Evolutionary conservation across 2,329 filamentous ascomycete genomes (phyloP).

Genomic region (Fusarium sp.): DNA sequence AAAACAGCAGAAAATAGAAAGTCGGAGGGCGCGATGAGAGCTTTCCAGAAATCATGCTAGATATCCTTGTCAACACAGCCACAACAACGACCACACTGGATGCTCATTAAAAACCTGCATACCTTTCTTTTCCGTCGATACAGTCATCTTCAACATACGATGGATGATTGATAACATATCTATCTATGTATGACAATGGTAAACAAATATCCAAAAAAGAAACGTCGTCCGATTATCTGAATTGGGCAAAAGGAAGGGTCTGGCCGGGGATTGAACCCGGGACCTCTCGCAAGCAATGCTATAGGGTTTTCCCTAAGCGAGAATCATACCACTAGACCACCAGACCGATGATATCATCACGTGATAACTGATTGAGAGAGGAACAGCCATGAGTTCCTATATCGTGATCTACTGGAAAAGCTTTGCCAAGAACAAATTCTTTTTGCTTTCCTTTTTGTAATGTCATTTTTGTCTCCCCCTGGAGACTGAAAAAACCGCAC

Average conservation of each 20-base stretch:
- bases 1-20: not conserved
- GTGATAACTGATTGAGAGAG: not conserved
- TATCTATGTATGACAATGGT: no score
- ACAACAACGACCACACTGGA: no score
- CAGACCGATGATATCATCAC: conserved; percentile 48
- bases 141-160: no score
- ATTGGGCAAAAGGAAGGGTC: conserved; percentile 49
- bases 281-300: conserved; percentile 56
- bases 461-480: not conserved
- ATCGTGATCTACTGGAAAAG: fast-evolving
- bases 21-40: fast-evolving
- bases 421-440: no score
- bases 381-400: fast-evolving
- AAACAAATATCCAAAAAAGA: no score
- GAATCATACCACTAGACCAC: conserved; percentile 77
- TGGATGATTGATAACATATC: no score
- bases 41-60: not conserved
- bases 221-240: no score
- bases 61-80: no score
- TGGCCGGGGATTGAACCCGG: conserved; percentile 60
- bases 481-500: not conserved
- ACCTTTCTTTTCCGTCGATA: no score
- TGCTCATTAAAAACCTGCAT: no score
- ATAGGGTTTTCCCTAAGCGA: conserved; percentile 69
- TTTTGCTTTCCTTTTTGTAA: not conserved